Evolutionary conservation across 78 protist genomes (phyloP), one percentile per base, ranked within the genome.

Genomic region (Chrysochromulina tobinii): DNA sequence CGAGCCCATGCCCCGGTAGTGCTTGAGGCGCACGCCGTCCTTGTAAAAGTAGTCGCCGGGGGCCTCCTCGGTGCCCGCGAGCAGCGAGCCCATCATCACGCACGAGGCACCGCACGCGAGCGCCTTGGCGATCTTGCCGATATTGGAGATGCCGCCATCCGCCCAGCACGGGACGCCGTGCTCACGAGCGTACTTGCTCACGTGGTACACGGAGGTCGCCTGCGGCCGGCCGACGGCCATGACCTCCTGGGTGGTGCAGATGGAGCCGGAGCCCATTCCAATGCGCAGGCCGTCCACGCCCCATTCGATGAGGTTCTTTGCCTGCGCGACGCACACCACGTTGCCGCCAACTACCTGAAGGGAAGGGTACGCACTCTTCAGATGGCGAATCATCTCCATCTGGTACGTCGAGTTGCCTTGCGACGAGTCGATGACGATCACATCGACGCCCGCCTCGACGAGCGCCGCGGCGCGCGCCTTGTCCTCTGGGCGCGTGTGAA

Each of bases 221-320:
- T 92, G 94, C 17, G 98, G 96, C 57, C 94, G 73, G 50, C 98
- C 98, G 7, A 58, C 83, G 0, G 97, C 98, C 87, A 94, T 94
- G n/a, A 95, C 96, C 88, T 94, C 96, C 88, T 96, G 98, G 5
- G 99, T 98, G 77, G 98, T 97, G 93, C 99, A 98, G 89, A 97
- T 97, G 48, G 97, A 93, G 20, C 99, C 99, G 9, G 95, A 90
- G 75, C 99, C 99, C 94, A 98, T 97, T 67, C 99, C 99, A 57
- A 98, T 97, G 83, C 97, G 95, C 64, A 97, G 95, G 6, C 92
- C 96, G 91, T 98, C 99, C 25, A 95, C 98, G 38, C 99, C 98
- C 51, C 98, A 96, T 17, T 11, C 90, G 59, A 98, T 96, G 51
- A 98, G 94, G 88, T 95, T 79, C n/a, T 73, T 77, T 17, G 98